Percentiles rank a stretch among this genome's conserved stretches.
These are phyloP conservation scores for Aspergillus neotritici DNA, from an alignment of 2,329 filamentous ascomycete genomes.

Conservation along the genomic window DNA sequence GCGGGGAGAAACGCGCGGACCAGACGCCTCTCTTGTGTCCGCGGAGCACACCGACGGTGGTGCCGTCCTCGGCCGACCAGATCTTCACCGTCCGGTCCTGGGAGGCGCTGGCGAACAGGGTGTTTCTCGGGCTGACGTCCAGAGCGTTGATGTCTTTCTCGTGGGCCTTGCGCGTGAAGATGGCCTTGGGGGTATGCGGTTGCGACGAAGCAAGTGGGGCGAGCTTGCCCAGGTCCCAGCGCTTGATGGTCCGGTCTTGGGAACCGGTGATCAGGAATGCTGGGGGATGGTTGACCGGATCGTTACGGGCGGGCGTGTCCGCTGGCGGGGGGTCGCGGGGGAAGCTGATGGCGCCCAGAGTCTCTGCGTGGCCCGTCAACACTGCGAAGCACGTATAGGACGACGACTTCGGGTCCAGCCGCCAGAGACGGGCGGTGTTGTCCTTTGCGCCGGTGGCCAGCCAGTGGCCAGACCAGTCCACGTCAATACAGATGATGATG, in stretches of 20 bases:
- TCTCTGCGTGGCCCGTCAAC: slow-evolving; percentile 90
- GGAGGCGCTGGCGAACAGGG: slow-evolving; percentile 90
- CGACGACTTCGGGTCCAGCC: slow-evolving; percentile 67
- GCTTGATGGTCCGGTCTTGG: slow-evolving; percentile 91
- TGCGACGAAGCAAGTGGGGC: slow-evolving; percentile 44
- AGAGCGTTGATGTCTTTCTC: slow-evolving; percentile 99
- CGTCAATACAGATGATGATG: slow-evolving; percentile 89
- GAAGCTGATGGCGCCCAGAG: slow-evolving; percentile 80
- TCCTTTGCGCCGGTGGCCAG: slow-evolving; percentile 94
- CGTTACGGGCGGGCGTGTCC: slow-evolving; percentile 63
- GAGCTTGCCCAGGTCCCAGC: slow-evolving; percentile 72
- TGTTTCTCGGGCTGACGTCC: slow-evolving; percentile 66
- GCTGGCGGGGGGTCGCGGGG: slow-evolving; percentile 63
- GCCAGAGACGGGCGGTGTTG: slow-evolving; percentile 88
- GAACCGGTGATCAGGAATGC: slow-evolving; percentile 84
- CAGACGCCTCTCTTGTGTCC: slow-evolving; percentile 94
- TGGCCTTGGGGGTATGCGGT: slow-evolving; percentile 47
- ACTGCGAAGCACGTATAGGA: slow-evolving; percentile 74
- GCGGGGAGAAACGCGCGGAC: slow-evolving; percentile 85
- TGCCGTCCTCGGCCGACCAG: slow-evolving; percentile 84
- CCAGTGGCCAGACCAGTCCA: slow-evolving; percentile 97
- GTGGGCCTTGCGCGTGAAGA: slow-evolving; percentile 90
- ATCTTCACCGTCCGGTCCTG: slow-evolving; percentile 97
- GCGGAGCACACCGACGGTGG: slow-evolving; percentile 82
- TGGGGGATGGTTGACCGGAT: slow-evolving; percentile 74